phyloP scores from a whole-genome alignment of 208 protist genomes.

The Acanthamoeba culbertsoni region DNA sequence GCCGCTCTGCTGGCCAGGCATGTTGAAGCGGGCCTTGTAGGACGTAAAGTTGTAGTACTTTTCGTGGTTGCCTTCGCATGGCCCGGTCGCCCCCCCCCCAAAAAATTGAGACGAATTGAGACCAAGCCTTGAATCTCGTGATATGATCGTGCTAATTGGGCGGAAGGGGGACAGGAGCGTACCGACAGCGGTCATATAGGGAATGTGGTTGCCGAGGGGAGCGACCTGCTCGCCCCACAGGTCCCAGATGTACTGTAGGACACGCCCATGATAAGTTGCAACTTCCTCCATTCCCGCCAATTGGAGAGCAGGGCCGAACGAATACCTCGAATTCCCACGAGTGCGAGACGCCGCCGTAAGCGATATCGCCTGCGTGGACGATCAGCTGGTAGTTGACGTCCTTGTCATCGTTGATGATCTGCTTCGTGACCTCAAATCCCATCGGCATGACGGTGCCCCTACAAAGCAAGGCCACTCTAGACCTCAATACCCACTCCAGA shows the following conservation, averaged over 20 bases:
- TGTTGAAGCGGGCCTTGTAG: slow-evolving; percentile 39
- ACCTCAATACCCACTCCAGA: neutral
- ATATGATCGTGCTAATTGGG: neutral
- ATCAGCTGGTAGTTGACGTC: slow-evolving; percentile 36
- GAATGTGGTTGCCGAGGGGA: slow-evolving; percentile 3
- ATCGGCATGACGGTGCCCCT: slow-evolving; percentile 41
- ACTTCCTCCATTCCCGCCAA: neutral
- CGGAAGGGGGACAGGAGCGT: neutral
- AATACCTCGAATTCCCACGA: slow-evolving; percentile 3
- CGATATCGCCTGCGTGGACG: slow-evolving; percentile 38
- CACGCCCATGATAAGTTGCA: neutral
- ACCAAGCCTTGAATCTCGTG: neutral
- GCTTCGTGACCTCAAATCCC: slow-evolving; percentile 46
- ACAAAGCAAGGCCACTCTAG: neutral
- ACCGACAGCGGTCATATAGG: slow-evolving; percentile 37
- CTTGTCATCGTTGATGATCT: slow-evolving; percentile 33
- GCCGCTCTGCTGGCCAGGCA: slow-evolving; percentile 35
- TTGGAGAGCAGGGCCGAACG: neutral
- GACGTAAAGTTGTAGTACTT: slow-evolving; percentile 55
- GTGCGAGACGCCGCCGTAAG: slow-evolving; percentile 13
- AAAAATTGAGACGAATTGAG: neutral
- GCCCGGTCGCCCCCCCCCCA: no score
- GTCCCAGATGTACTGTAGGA: slow-evolving; percentile 40
- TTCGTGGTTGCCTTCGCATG: neutral
- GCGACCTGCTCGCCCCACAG: slow-evolving; percentile 28